Evolutionary conservation across 805 yeast species (phyloP).

Genomic region (Saturnispora bothae): DNA sequence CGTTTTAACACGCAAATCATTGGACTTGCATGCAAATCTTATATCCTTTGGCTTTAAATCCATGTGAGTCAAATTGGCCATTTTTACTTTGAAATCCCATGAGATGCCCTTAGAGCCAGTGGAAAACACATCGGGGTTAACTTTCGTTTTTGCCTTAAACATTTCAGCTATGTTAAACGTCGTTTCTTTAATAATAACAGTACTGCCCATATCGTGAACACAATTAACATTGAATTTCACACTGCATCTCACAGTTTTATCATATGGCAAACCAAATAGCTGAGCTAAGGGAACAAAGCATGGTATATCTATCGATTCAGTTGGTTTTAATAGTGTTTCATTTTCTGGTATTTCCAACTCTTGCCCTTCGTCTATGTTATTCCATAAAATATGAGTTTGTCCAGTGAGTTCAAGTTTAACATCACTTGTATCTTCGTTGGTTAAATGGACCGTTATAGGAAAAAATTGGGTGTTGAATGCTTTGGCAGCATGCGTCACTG

Average conservation of each 20-base stretch:
- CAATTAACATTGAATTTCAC: slow-evolving; percentile 13
- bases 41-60: too few species aligned
- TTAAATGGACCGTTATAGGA: slow-evolving; percentile 8
- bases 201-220: slow-evolving; percentile 5
- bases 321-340: slow-evolving; percentile 8
- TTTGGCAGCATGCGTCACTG: too few species aligned
- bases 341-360: slow-evolving; percentile 7
- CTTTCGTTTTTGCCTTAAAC: slow-evolving; percentile 6
- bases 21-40: too few species aligned
- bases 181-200: slow-evolving; percentile 4
- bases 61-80: slow-evolving; percentile 24
- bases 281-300: slow-evolving; percentile 17
- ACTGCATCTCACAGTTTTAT: slow-evolving; percentile 11
- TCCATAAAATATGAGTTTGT: too few species aligned
- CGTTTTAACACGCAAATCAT: slow-evolving; percentile 1
- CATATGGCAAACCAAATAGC: slow-evolving; percentile 11
- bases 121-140: too few species aligned
- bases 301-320: background rate
- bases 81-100: slow-evolving; percentile 8
- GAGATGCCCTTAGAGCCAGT: too few species aligned
- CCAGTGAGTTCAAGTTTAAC: slow-evolving; percentile 1
- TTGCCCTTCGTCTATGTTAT: too few species aligned
- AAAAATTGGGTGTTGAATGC: background rate
- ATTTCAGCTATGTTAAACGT: slow-evolving; percentile 8
- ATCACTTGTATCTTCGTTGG: slow-evolving; percentile 21